Conservation (phyloP, 305 asterid genomes). For the Solanum hybrid region DNA sequence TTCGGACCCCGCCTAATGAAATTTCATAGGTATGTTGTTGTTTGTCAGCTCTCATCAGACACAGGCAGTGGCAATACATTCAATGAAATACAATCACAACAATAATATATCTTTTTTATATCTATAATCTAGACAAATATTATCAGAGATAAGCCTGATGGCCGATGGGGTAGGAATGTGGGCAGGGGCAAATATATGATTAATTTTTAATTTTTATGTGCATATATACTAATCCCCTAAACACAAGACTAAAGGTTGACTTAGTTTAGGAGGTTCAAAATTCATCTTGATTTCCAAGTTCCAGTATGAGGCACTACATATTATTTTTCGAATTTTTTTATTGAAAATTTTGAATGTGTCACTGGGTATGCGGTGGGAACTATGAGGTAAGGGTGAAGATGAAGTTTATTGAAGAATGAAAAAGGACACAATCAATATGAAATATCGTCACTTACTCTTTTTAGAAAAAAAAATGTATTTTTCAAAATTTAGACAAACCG, state of each 20-base stretch:
- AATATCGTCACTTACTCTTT: not conserved
- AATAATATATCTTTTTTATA: no score
- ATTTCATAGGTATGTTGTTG: not conserved
- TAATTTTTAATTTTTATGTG: not conserved
- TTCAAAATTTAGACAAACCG: not conserved
- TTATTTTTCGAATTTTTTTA: no score
- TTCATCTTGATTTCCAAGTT: not conserved
- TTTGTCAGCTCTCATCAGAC: not conserved
- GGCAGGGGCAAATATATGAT: not conserved
- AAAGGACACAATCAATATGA: not conserved
- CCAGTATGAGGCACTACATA: not conserved
- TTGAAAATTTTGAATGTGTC: not conserved
- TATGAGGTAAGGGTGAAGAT: not conserved
- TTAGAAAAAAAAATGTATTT: no score
- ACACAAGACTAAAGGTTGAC: no score
- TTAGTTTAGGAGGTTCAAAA: not conserved
- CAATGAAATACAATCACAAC: not conserved
- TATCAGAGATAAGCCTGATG: not conserved
- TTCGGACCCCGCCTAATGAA: not conserved
- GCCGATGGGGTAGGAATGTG: not conserved
- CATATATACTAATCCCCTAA: no score
- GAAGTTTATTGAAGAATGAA: no score
- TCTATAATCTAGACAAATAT: no score
- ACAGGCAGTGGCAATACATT: not conserved
- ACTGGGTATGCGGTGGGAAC: not conserved